Conservation (phyloP, 1,284 basidiomycete genomes). For the Fomitopsis palustris region DNA sequence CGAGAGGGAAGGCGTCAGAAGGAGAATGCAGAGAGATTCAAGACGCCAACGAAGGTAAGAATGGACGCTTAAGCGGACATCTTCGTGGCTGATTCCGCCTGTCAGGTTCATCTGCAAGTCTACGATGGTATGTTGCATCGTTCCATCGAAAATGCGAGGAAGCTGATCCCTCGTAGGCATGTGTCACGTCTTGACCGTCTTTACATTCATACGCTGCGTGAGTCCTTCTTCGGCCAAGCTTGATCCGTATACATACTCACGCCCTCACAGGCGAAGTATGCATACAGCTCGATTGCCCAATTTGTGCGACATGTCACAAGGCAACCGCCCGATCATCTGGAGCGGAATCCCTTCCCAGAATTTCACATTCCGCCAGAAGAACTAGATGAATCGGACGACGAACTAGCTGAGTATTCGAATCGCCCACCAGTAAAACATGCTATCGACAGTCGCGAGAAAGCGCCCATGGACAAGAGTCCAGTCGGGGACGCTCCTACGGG, state of each 20-base stretch:
- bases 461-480: not conserved
- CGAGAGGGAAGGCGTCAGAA: conserved; percentile 43
- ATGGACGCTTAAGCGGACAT: not conserved
- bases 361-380: conserved; percentile 30
- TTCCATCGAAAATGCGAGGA: too few species aligned
- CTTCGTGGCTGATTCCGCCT: not conserved
- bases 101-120: conserved; percentile 72
- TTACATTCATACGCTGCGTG: conserved; percentile 64
- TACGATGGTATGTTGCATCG: conserved; percentile 43
- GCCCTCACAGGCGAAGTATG: conserved; percentile 47
- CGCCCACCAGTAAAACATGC: not conserved
- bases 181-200: conserved; percentile 70
- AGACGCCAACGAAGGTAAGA: conserved; percentile 62
- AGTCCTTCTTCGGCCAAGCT: conserved; percentile 15
- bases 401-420: conserved; percentile 6
- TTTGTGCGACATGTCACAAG: conserved; percentile 53
- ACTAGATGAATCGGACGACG: conserved; percentile 18
- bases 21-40: conserved; percentile 53
- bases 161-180: conserved; percentile 37
- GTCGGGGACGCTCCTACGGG: conserved; percentile 15
- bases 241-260: not conserved
- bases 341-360: conserved; percentile 45
- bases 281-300: conserved; percentile 52
- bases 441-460: not conserved
- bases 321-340: conserved; percentile 32